phyloP scores from a whole-genome alignment of 805 yeast species.

The baker's yeast (Saccharomyces cerevisiae) region DNA sequence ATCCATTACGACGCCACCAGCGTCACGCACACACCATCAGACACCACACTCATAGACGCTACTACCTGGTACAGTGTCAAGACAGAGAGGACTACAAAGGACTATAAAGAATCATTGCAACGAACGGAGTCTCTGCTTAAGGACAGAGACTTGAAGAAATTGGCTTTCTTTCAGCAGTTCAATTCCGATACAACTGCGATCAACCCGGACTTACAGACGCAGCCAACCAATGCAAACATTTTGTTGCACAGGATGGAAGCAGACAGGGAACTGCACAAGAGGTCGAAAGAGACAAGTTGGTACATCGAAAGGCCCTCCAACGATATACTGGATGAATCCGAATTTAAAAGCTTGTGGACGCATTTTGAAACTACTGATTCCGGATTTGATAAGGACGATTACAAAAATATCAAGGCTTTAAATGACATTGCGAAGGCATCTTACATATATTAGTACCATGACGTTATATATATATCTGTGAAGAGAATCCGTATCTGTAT shows the following conservation, averaged over 20 bases:
- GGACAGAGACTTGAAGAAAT: slow-evolving; percentile 9
- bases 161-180: slow-evolving; percentile 6
- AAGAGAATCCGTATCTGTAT: not conserved
- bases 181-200: not conserved
- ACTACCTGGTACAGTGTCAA: not conserved
- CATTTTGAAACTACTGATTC: slow-evolving; percentile 10
- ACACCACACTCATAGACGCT: not conserved
- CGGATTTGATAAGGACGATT: slow-evolving; percentile 39
- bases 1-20: not conserved
- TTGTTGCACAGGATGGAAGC: slow-evolving; percentile 78
- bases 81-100: not conserved
- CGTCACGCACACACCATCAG: not conserved
- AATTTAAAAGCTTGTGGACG: slow-evolving; percentile 44
- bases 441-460: slow-evolving; percentile 24
- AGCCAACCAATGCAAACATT: slow-evolving; percentile 34
- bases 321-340: slow-evolving; percentile 34
- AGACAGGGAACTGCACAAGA: slow-evolving; percentile 84
- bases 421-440: slow-evolving; percentile 47
- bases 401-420: slow-evolving; percentile 45
- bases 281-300: slow-evolving; percentile 77
- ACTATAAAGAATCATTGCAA: slow-evolving; percentile 5
- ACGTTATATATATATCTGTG: not conserved
- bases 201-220: not conserved
- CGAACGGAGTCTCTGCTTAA: slow-evolving; percentile 10
- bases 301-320: slow-evolving; percentile 39